Evolutionary conservation across 805 yeast species (phyloP).

Genomic region (Pichia membranifaciens): DNA sequence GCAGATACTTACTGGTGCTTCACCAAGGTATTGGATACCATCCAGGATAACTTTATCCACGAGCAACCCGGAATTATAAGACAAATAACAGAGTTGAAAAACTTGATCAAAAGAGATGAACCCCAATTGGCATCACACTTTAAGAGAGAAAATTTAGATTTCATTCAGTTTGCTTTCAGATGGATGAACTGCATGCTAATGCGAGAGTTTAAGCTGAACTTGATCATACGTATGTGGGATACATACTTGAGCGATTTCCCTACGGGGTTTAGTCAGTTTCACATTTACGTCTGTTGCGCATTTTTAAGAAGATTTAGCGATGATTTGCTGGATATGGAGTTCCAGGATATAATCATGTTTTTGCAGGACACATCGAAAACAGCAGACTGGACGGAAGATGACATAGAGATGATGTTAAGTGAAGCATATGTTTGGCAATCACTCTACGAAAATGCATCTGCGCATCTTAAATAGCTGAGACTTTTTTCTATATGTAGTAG

Average conservation of each 20-base stretch:
- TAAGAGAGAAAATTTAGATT: constrained; percentile 78
- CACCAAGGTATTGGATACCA: constrained; percentile 84
- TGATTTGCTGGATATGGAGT: constrained; percentile 75
- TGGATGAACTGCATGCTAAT: constrained; percentile 98
- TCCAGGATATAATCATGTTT: constrained; percentile 89
- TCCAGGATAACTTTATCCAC: constrained; percentile 94
- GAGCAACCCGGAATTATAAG: constrained; percentile 96
- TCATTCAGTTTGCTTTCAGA: constrained; percentile 90
- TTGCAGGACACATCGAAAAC: constrained; percentile 84
- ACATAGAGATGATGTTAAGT: constrained; percentile 84
- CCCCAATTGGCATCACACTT: constrained; percentile 66
- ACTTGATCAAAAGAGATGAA: constrained; percentile 77
- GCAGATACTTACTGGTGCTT: constrained; percentile 98
- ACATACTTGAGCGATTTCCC: constrained; percentile 76
- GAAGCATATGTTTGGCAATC: constrained; percentile 98
- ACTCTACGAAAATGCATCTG: constrained; percentile 81
- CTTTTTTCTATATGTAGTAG: background rate
- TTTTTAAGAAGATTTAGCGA: constrained; percentile 84
- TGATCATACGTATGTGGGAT: constrained; percentile 96
- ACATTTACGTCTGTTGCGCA: constrained; percentile 96
- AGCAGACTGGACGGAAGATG: constrained; percentile 75
- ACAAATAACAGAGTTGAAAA: constrained; percentile 77
- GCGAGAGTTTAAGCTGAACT: constrained; percentile 79
- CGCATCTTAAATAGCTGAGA: constrained; percentile 53
- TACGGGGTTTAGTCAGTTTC: constrained; percentile 83